Conservation (phyloP, 2,329 filamentous ascomycete species). For the Exophiala aquamarina region DNA sequence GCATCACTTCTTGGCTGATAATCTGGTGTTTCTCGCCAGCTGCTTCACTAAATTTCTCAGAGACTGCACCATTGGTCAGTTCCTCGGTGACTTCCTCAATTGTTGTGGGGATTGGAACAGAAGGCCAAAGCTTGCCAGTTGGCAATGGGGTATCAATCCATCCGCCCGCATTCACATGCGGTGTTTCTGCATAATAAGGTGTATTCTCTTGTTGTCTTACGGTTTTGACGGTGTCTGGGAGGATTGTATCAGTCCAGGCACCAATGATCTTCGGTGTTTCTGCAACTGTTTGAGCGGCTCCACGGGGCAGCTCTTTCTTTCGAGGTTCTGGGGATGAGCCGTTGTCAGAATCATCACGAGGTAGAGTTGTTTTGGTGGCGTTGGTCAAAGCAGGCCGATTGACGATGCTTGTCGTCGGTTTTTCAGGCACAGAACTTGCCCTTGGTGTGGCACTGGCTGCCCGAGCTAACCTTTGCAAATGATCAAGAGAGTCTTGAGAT, state of each 20-base stretch:
- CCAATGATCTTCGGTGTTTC: slow-evolving; percentile 45
- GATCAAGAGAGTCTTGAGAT: slow-evolving; percentile 29
- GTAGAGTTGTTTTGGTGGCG: background rate
- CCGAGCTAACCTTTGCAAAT: slow-evolving; percentile 43
- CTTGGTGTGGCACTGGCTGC: slow-evolving; percentile 24
- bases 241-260: slow-evolving; percentile 48
- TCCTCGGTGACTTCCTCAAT: slow-evolving; percentile 29
- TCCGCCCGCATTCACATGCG: slow-evolving; percentile 28
- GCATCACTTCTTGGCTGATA: background rate
- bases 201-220: slow-evolving; percentile 12
- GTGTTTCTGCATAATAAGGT: slow-evolving; percentile 26
- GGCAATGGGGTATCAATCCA: slow-evolving; percentile 29
- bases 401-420: slow-evolving; percentile 3
- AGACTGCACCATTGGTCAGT: slow-evolving; percentile 16
- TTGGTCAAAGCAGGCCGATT: background rate
- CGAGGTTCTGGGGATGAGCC: background rate
- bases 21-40: too few species aligned
- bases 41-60: too few species aligned
- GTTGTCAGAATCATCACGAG: background rate
- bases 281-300: slow-evolving; percentile 5
- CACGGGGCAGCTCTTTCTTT: background rate
- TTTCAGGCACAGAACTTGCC: slow-evolving; percentile 16
- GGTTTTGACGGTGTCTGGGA: slow-evolving; percentile 37
- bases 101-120: slow-evolving; percentile 18
- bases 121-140: slow-evolving; percentile 3